Evolutionary conservation across 129 eudicot genomes (phyloP).

Genomic region (Sambucus nigra): DNA sequence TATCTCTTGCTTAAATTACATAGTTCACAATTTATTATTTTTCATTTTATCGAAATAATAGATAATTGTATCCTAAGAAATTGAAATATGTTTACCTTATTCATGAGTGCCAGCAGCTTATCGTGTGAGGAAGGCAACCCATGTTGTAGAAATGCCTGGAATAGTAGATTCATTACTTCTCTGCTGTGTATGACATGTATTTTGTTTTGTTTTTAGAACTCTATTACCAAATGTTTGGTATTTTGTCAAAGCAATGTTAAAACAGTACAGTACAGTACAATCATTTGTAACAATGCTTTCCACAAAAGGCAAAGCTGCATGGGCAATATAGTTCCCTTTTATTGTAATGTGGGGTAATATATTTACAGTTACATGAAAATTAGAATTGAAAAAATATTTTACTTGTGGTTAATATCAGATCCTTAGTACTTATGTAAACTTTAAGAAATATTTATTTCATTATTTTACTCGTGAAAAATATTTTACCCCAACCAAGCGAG

Average conservation of each 20-base stretch:
- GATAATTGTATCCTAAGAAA: no score
- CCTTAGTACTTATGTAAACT: no score
- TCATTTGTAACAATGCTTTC: no score
- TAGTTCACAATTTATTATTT: no score
- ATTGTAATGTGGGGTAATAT: constrained; percentile 5
- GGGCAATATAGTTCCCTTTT: background rate
- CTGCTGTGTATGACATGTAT: background rate
- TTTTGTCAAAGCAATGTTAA: background rate
- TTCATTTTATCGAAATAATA: no score
- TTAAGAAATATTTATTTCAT: no score
- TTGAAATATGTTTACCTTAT: constrained; percentile 41
- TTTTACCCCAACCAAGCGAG: no score
- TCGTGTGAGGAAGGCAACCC: constrained; percentile 90
- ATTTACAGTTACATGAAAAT: no score
- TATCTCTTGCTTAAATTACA: no score
- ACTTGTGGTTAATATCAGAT: no score
- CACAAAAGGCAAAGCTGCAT: background rate
- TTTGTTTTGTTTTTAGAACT: background rate
- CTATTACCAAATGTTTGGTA: background rate
- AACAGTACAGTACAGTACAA: background rate
- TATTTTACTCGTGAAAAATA: no score
- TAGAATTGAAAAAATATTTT: no score
- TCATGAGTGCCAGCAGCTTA: constrained; percentile 51
- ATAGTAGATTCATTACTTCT: background rate
- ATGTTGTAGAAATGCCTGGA: constrained; percentile 81